These are phyloP conservation scores for Tetrahymena thermophila DNA, from an alignment of 73 alveolate genomes.

Conservation along the genomic window DNA sequence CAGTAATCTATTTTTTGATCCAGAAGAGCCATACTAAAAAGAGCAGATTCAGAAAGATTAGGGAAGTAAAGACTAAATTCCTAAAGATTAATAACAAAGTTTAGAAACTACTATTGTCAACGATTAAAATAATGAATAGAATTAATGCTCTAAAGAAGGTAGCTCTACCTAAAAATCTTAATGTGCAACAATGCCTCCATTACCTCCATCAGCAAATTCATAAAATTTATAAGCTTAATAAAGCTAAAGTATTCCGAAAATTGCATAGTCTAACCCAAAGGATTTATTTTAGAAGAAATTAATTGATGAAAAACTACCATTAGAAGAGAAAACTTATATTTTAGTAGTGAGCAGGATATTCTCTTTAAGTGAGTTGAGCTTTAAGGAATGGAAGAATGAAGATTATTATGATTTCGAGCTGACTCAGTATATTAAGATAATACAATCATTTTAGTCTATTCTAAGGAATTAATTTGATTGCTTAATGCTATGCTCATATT, in stretches of 20 bases:
- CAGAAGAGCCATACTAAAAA: neutral
- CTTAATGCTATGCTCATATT: neutral
- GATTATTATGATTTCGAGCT: neutral
- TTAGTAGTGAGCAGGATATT: neutral
- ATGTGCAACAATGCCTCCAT: neutral
- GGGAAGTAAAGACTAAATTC: neutral
- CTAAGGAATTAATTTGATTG: neutral
- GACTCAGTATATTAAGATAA: neutral
- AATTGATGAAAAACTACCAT: neutral
- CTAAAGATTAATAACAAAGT: neutral
- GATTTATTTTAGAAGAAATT: neutral
- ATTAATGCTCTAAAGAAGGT: neutral
- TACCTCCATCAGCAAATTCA: neutral
- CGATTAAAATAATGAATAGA: neutral
- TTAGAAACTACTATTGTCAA: neutral
- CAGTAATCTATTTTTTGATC: neutral
- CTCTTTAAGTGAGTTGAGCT: neutral
- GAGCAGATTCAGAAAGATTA: neutral
- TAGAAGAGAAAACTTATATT: neutral
- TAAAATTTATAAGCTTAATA: neutral
- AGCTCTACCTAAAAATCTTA: neutral
- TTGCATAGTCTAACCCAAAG: neutral
- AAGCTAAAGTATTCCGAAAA: neutral
- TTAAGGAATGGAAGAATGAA: neutral
- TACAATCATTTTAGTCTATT: neutral